Evolutionary conservation across 192 early-diverging fungal species (phyloP), one percentile per base, ranked within the genome.

Genomic region (Coemansia javaensis): DNA sequence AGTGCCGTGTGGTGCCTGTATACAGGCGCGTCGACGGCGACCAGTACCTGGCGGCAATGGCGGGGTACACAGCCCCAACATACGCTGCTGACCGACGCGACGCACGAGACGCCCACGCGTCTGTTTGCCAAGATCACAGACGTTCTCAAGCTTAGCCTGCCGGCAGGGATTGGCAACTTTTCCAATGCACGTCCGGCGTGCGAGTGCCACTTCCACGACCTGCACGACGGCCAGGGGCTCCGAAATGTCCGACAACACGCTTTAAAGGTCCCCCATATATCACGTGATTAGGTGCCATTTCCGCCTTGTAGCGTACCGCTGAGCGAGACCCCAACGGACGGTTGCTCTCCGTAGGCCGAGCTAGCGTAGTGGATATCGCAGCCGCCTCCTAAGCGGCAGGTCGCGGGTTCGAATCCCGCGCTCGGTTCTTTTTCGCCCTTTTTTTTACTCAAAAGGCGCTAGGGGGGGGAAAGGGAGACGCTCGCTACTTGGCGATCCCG

Each of bases 201-300:
- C 15, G 87, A 86, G 52, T 78, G 79, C 40, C 93, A 91, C 61
- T 94, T 94, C 56, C 80, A 85, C 56, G 82, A 85, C 36, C 51
- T 86, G 2, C 80, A 86, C 28, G 54, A 55, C 17, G 56, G 56
- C 23, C 50, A 59, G 28, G 52, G 56, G n/a, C n/a, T 11, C 47
- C 61, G 12, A 71, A 77, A 94, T 90, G 6, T 94, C 91, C 11
- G 85, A 94, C 62, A 87, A 90, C 72, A 94, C 91, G 2, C 79
- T 96, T 12, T 81, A 87, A 2, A 83, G 82, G 50, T n/a, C n/a
- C n/a, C n/a, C n/a, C n/a, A n/a, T n/a, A n/a, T n/a, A n/a, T n/a
- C n/a, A n/a, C n/a, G n/a, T n/a, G n/a, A n/a, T n/a, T n/a, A n/a
- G n/a, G n/a, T n/a, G n/a, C n/a, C n/a, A n/a, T n/a, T n/a, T n/a